A percentile compares a stretch with the other conserved stretches of the same genome.
phyloP scores from a whole-genome alignment of 225 moss, liverwort and hornwort species.

The Bryoerythrophyllum caledonicum region DNA sequence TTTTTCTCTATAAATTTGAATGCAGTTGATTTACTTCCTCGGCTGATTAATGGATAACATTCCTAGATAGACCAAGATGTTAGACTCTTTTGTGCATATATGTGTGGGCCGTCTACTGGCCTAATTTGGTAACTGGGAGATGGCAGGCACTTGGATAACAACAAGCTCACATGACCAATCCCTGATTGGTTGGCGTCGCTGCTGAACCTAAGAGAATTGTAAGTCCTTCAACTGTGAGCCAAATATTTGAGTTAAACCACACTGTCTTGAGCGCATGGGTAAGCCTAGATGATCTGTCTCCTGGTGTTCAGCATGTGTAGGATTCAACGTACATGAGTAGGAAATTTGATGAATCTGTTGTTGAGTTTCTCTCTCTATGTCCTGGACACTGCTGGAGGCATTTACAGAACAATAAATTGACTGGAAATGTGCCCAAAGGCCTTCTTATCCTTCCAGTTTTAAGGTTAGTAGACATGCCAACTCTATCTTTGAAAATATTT shows the following conservation, averaged over 20 bases:
- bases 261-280: no score
- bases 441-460: slow-evolving; percentile 18
- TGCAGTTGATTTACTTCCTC: no score
- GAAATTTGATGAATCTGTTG: neutral
- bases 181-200: slow-evolving; percentile 10
- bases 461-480: slow-evolving; percentile 14
- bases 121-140: neutral
- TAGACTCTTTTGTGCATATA: neutral
- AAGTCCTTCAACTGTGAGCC: neutral
- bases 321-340: neutral
- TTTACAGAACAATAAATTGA: slow-evolving; percentile 38
- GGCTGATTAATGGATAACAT: no score
- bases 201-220: slow-evolving; percentile 22
- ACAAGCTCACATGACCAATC: slow-evolving; percentile 23
- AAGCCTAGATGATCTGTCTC: neutral
- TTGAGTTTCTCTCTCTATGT: neutral
- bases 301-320: neutral
- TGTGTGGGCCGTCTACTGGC: no score
- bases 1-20: no score
- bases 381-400: slow-evolving; percentile 15
- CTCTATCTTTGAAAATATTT: no score
- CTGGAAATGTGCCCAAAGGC: slow-evolving; percentile 30
- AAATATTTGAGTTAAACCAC: no score
- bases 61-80: neutral
- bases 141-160: slow-evolving; percentile 13